Conservation (phyloP, 2,329 filamentous ascomycete genomes). For the Trichoderma endophyticum region DNA sequence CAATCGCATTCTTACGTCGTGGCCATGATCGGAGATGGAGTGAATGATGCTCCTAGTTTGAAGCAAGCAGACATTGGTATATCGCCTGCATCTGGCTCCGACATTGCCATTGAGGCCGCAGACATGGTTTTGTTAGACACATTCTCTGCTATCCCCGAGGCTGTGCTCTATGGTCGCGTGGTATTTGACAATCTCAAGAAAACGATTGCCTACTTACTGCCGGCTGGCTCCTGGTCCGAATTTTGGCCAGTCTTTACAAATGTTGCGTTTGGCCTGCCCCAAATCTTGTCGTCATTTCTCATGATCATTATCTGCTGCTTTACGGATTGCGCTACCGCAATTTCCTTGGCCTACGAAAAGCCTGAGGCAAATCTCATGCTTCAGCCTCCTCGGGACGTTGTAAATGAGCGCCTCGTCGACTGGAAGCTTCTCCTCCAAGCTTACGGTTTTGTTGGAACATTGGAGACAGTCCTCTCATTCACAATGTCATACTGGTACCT, state of each 20-base stretch:
- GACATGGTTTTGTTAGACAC: background rate
- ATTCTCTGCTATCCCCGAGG: background rate
- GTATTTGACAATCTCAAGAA: background rate
- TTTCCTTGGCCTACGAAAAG: background rate
- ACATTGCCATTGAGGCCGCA: background rate
- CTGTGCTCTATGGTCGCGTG: background rate
- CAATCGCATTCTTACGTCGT: background rate
- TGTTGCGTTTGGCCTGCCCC: background rate
- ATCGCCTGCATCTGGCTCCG: background rate
- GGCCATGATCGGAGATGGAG: background rate
- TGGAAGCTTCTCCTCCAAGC: background rate
- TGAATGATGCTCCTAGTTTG: background rate
- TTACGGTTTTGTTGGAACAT: background rate
- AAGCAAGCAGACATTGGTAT: background rate
- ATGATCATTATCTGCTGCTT: background rate
- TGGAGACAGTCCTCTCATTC: background rate
- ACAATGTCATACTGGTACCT: background rate
- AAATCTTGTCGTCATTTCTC: background rate
- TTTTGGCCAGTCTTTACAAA: background rate
- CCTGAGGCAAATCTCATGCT: background rate
- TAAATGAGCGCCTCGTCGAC: background rate
- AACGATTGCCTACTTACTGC: background rate
- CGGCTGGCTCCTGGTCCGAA: background rate
- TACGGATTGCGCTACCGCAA: background rate
- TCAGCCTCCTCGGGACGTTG: background rate